These are phyloP conservation scores for Hyphopichia burtonii DNA, from an alignment of 1,139 yeast species.

Conservation along the genomic window DNA sequence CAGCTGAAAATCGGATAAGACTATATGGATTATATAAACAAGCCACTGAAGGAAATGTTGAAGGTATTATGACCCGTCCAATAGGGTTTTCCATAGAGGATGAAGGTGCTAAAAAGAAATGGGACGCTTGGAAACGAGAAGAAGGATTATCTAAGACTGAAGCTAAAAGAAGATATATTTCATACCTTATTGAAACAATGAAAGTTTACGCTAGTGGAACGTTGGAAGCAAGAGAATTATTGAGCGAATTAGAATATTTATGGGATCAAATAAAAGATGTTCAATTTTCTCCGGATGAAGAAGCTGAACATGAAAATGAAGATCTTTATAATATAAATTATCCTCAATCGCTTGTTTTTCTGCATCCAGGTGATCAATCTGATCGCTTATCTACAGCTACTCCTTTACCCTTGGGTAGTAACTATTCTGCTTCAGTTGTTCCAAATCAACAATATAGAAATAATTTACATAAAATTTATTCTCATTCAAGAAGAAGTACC, in stretches of 20 bases:
- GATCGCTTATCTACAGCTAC: constrained; percentile 41
- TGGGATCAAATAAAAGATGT: constrained; percentile 76
- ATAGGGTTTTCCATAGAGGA: constrained; percentile 59
- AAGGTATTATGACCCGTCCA: constrained; percentile 66
- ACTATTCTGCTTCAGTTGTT: constrained; percentile 16
- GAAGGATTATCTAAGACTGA: constrained; percentile 69
- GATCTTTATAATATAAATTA: constrained; percentile 5
- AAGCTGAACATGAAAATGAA: constrained; percentile 17
- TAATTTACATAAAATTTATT: constrained; percentile 44
- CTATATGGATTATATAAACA: constrained; percentile 84
- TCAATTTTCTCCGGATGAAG: constrained; percentile 33
- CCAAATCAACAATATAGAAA: constrained; percentile 32
- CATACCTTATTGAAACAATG: constrained; percentile 73
- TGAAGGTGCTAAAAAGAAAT: constrained; percentile 67
- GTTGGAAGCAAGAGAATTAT: constrained; percentile 63
- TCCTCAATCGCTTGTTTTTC: constrained; percentile 35
- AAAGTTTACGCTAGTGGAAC: constrained; percentile 67
- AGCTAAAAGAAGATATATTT: constrained; percentile 71
- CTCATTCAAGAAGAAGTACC: constrained; percentile 44
- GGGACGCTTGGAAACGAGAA: constrained; percentile 85
- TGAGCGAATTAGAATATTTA: constrained; percentile 63
- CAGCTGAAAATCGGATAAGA: constrained; percentile 66
- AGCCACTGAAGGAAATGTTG: constrained; percentile 84
- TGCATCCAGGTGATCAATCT: constrained; percentile 26
- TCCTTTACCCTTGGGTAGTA: constrained; percentile 30